Evolutionary conservation across 2,329 filamentous ascomycete genomes (phyloP), one percentile per base, ranked within the genome.

Genomic region (Talaromyces sp.): DNA sequence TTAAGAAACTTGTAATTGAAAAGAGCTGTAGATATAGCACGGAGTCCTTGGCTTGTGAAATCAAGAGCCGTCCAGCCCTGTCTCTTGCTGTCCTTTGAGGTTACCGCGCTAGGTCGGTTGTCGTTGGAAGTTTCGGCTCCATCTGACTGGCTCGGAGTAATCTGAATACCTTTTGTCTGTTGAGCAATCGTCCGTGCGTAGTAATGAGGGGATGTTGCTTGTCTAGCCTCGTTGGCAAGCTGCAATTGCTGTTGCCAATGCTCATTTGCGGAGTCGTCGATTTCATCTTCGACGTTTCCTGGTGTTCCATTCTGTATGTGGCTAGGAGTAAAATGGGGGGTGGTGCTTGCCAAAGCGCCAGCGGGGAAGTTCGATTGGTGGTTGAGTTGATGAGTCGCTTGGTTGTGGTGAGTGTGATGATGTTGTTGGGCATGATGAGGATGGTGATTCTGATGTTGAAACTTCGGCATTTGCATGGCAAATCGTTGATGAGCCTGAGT

Each of bases 1-100:
- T 89, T 89, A 58, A 99, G 79, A 73, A 99, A 97, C 45, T 82
- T 82, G 75, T 97, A 99, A 64, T 83, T 81, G 77, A 97, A 97
- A 33, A 99, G 80, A 45, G 88, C 84, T 8, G 84, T 78, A 1
- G 91, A 86, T 33, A 99, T 80, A 60, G 91, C 89, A 64, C 91
- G 88, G 51, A 99, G 79, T 19, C 93, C 93, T 77, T 97, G 94
- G n/a, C 94, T 94, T 66, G 92, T 94, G 71, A 97, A 87, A 74
- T 99, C 94, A 66, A 99, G 80, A 63, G 92, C 91, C 72, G 90
- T 85, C 94, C 94, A 97, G 67, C 92, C 88, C 73, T 96, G 89
- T 63, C 87, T 80, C 70, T 77, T 65, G 25, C 67, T 70, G 41
- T 72, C 65, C 66, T 86, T 85, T 62, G 83, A 80, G 60, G 83